phyloP scores from a whole-genome alignment of 2,329 filamentous ascomycete genomes.

The Fusarium euwallaceae region DNA sequence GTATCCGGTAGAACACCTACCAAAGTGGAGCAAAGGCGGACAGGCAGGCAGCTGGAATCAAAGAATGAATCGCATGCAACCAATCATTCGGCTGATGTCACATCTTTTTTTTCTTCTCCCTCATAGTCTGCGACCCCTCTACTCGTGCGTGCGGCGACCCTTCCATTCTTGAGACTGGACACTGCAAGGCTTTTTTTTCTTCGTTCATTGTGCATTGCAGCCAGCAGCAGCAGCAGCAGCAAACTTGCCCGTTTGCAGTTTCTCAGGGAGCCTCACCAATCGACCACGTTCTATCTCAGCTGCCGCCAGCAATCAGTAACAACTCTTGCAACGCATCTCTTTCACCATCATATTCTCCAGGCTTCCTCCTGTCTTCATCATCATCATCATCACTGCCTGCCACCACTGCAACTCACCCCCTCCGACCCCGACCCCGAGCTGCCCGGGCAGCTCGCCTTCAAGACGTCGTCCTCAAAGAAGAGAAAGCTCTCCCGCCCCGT shows the following conservation, averaged over 20 bases:
- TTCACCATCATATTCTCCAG: background rate
- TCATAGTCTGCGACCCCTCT: background rate
- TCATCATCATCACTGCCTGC: slow-evolving; percentile 14
- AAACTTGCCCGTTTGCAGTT: background rate
- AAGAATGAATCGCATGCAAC: background rate
- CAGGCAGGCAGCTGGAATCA: background rate
- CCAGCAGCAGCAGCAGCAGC: background rate
- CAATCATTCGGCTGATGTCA: slow-evolving; percentile 2
- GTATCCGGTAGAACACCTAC: background rate
- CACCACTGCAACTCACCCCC: background rate
- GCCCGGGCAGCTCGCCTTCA: slow-evolving; percentile 76
- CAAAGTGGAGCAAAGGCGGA: background rate
- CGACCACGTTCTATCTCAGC: background rate
- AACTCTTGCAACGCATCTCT: background rate
- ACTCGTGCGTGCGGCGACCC: no score
- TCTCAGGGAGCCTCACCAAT: background rate
- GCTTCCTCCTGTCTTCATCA: slow-evolving; percentile 4
- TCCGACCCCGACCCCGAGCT: slow-evolving; percentile 66
- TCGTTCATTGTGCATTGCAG: background rate
- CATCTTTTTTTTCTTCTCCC: background rate
- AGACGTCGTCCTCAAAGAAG: slow-evolving; percentile 81
- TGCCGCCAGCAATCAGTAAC: background rate
- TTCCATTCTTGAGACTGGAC: background rate
- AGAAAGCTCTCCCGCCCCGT: slow-evolving; percentile 71
- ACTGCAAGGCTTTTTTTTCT: background rate